phyloP scores from a whole-genome alignment of 2,329 filamentous ascomycete species.

The Hymenoscyphus linearis region DNA sequence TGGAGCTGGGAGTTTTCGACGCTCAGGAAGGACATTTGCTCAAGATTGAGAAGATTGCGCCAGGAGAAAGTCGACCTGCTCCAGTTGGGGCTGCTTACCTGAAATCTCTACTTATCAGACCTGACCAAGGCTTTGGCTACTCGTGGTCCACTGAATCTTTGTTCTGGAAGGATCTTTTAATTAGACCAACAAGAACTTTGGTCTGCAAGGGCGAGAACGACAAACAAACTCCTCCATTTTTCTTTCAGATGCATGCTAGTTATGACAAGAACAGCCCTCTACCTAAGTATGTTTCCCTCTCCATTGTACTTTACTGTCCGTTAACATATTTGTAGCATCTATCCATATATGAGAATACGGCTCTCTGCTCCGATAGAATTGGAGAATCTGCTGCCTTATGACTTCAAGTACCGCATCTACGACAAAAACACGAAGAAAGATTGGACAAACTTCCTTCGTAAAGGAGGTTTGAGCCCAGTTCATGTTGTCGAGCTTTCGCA shows the following conservation, averaged over 20 bases:
- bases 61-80: slow-evolving; percentile 82
- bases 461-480: slow-evolving; percentile 93
- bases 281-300: slow-evolving; percentile 49
- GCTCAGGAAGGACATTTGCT: slow-evolving; percentile 80
- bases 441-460: slow-evolving; percentile 96
- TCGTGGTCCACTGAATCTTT: slow-evolving; percentile 86
- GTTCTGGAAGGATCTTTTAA: slow-evolving; percentile 89
- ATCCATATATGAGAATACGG: slow-evolving; percentile 91
- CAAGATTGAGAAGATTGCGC: slow-evolving; percentile 96
- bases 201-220: slow-evolving; percentile 83
- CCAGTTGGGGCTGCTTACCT: slow-evolving; percentile 89
- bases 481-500: slow-evolving; percentile 96
- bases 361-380: slow-evolving; percentile 89
- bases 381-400: slow-evolving; percentile 90
- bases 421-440: slow-evolving; percentile 98
- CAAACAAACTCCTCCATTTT: slow-evolving; percentile 75
- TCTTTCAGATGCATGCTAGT: slow-evolving; percentile 88
- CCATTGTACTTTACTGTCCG: slow-evolving; percentile 8
- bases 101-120: slow-evolving; percentile 81
- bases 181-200: slow-evolving; percentile 77
- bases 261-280: slow-evolving; percentile 82
- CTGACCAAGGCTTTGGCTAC: slow-evolving; percentile 94
- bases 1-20: slow-evolving; percentile 90
- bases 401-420: slow-evolving; percentile 99
- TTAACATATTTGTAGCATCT: slow-evolving; percentile 52